Percentiles rank a stretch among this genome's conserved stretches.
These are phyloP conservation scores for Chlorella sp. DNA, from an alignment of 139 green algal genomes.

Conservation along the genomic window DNA sequence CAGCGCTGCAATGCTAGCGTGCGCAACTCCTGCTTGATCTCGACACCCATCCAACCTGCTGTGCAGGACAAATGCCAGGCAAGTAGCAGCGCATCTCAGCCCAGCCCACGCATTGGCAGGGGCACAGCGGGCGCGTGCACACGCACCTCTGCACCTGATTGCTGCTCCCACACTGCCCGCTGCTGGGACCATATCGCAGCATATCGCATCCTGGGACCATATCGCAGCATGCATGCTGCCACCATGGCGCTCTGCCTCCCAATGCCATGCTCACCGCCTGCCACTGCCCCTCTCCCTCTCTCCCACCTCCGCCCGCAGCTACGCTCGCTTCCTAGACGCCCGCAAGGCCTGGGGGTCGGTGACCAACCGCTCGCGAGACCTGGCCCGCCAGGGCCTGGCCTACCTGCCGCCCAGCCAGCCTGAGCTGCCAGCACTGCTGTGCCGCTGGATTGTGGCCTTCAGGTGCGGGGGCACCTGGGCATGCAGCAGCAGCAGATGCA, in stretches of 20 bases:
- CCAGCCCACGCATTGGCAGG: too few relatives aligned
- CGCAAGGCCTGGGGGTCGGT: conserved; percentile 51
- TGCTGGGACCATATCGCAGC: too few relatives aligned
- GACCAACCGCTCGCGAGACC: conserved; percentile 46
- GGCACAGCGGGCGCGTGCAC: too few relatives aligned
- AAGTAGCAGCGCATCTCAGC: too few relatives aligned
- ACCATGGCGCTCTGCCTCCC: neutral
- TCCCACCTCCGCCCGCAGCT: conserved; percentile 59
- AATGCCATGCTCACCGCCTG: neutral
- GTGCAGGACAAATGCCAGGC: neutral
- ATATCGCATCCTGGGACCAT: too few relatives aligned
- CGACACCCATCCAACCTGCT: too few relatives aligned
- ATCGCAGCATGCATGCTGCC: too few relatives aligned
- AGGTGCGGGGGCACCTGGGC: neutral
- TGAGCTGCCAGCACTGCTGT: conserved; percentile 26
- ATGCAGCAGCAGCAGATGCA: too few relatives aligned
- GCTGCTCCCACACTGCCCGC: too few relatives aligned
- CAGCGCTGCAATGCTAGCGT: too few relatives aligned
- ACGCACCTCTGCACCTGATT: too few relatives aligned
- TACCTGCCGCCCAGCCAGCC: neutral
- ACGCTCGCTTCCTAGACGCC: conserved; percentile 57
- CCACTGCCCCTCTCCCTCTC: conserved; percentile 5
- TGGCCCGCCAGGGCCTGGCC: conserved; percentile 29
- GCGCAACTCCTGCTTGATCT: too few relatives aligned
- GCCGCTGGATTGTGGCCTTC: conserved; percentile 50